These are phyloP conservation scores for Coemansia sp. DNA, from an alignment of 192 early-diverging fungal species.

Conservation along the genomic window DNA sequence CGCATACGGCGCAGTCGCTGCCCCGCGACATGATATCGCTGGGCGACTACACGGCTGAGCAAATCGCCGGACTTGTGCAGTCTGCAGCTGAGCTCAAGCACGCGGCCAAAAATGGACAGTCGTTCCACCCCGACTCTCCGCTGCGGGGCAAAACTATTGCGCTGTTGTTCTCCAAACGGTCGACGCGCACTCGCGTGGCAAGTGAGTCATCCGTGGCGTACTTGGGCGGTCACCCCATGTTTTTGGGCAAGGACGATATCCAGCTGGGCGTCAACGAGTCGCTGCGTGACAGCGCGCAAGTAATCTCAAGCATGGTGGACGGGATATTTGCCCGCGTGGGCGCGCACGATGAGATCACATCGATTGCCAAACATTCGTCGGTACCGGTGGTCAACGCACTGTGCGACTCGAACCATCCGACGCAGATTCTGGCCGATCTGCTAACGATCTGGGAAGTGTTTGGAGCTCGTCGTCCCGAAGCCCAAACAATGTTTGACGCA, in stretches of 20 bases:
- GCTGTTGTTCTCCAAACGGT: conserved; percentile 92
- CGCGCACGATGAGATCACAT: conserved; percentile 84
- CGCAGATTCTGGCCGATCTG: conserved; percentile 94
- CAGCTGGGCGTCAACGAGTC: conserved; percentile 96
- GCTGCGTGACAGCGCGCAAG: conserved; percentile 80
- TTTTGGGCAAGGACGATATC: conserved; percentile 92
- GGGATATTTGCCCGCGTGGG: conserved; percentile 93
- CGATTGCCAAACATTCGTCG: conserved; percentile 78
- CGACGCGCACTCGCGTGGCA: conserved; percentile 93
- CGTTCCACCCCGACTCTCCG: conserved; percentile 55
- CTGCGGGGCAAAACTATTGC: conserved; percentile 84
- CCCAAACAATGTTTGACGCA: conserved; percentile 41
- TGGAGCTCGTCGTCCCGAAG: conserved; percentile 18
- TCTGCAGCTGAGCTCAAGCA: conserved; percentile 79
- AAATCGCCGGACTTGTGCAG: conserved; percentile 75
- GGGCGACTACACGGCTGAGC: conserved; percentile 72
- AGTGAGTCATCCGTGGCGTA: conserved; percentile 88
- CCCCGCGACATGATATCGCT: conserved; percentile 57
- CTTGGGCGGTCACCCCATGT: conserved; percentile 94
- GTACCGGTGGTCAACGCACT: conserved; percentile 97
- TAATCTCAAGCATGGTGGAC: conserved; percentile 95
- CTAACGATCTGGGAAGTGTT: conserved; percentile 88
- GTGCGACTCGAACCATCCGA: conserved; percentile 92
- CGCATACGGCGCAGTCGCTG: conserved; percentile 19
- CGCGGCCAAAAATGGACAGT: conserved; percentile 59